Evolutionary conservation across 176 grass and related monocot species (phyloP).

Genomic region (Zea mays): Zm-B73-REFERENCE-NAM-5.0 NC_050099.1:242144501-242145000

Average conservation of each 20-base stretch:
- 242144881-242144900: constrained; percentile 52
- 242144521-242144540: constrained; percentile 81
- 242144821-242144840: constrained; percentile 79
- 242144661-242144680: constrained; percentile 58
- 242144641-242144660: constrained; percentile 17
- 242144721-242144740: constrained; percentile 72
- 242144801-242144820: constrained; percentile 55
- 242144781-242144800: constrained; percentile 56
- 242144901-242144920: constrained; percentile 80
- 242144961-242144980: constrained; percentile 86
- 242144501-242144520: constrained; percentile 55
- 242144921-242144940: constrained; percentile 82
- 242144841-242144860: constrained; percentile 70
- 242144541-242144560: constrained; percentile 92
- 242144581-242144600: constrained; percentile 91
- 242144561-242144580: constrained; percentile 80
- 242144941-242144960: constrained; percentile 74
- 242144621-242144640: constrained; percentile 62
- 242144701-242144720: constrained; percentile 71
- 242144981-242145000: constrained; percentile 92
- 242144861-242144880: constrained; percentile 64
- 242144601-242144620: constrained; percentile 59
- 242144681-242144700: constrained; percentile 56
- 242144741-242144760: constrained; percentile 75
- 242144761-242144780: constrained; percentile 89